These are phyloP conservation scores for Fraxinus floribunda DNA, from an alignment of 305 asterid genomes.

Conservation along the genomic window DNA sequence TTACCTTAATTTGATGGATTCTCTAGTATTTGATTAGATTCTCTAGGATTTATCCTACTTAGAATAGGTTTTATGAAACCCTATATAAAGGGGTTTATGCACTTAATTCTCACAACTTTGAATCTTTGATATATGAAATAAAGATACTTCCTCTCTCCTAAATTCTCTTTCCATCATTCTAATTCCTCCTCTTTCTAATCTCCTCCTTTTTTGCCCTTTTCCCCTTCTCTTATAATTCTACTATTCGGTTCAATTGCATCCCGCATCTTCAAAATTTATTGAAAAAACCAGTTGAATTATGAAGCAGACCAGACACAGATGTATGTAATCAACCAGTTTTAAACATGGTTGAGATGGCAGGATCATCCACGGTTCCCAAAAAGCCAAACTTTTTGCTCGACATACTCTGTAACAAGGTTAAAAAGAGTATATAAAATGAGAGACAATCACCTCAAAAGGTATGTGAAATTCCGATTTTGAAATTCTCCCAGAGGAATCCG, in stretches of 20 bases:
- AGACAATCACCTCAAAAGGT: constrained; percentile 68
- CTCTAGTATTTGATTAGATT: not conserved
- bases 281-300: not conserved
- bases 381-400: constrained; percentile 3
- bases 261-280: not conserved
- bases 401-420: not conserved
- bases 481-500: constrained; percentile 57
- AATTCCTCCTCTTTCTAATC: not conserved
- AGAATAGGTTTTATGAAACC: not conserved
- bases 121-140: not conserved
- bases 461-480: constrained; percentile 62
- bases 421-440: not conserved
- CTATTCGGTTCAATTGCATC: not conserved
- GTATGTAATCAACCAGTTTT: not conserved
- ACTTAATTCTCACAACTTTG: not conserved
- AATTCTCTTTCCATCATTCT: not conserved
- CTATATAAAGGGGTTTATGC: not conserved
- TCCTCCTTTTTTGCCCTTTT: not conserved
- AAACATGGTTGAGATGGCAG: not conserved
- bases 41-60: not conserved
- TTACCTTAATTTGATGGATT: not conserved
- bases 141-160: not conserved
- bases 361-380: not conserved
- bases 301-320: not conserved
- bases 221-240: not conserved